Conservation (phyloP, 169 alveolate genomes). For the Plasmodium reichenowi region DNA sequence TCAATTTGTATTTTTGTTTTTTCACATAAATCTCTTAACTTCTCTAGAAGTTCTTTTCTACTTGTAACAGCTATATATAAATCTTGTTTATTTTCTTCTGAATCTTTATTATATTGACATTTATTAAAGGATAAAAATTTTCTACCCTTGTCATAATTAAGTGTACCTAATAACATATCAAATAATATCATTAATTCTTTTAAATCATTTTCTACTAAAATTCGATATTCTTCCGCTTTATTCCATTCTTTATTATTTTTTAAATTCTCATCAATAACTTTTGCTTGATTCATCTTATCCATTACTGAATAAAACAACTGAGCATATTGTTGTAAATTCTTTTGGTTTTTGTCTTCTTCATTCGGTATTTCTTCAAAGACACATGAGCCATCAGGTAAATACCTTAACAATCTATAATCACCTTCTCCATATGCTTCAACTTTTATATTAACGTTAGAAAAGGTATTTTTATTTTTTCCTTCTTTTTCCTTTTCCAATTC, state of each 20-base stretch:
- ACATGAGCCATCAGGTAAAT: conserved; percentile 79
- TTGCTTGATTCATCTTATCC: conserved; percentile 18
- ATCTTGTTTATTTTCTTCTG: conserved; percentile 56
- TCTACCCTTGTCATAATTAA: conserved; percentile 69
- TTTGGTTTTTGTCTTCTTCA: conserved; percentile 53
- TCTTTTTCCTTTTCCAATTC: conserved; percentile 2
- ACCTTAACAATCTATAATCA: conserved; percentile 82
- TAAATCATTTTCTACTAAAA: conserved; percentile 47
- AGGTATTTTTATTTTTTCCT: conserved; percentile 4
- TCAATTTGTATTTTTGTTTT: conserved; percentile 22
- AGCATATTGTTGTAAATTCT: conserved; percentile 71
- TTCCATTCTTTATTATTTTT: conserved; percentile 68
- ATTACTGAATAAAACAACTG: conserved; percentile 47
- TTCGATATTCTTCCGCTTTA: conserved; percentile 59
- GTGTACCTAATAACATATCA: conserved; percentile 63
- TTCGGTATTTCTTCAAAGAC: conserved; percentile 65
- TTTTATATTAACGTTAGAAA: conserved; percentile 35
- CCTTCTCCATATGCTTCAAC: conserved; percentile 83
- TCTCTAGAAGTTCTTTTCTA: conserved; percentile 40
- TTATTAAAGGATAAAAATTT: conserved; percentile 50
- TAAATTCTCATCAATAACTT: conserved; percentile 2
- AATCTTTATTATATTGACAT: conserved; percentile 48
- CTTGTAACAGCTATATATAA: conserved; percentile 43
- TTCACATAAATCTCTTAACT: conserved; percentile 44
- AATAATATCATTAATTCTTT: conserved; percentile 70